Evolutionary conservation across 1,139 yeast genomes (phyloP).

Genomic region (Geotrichum histeridarum): DNA sequence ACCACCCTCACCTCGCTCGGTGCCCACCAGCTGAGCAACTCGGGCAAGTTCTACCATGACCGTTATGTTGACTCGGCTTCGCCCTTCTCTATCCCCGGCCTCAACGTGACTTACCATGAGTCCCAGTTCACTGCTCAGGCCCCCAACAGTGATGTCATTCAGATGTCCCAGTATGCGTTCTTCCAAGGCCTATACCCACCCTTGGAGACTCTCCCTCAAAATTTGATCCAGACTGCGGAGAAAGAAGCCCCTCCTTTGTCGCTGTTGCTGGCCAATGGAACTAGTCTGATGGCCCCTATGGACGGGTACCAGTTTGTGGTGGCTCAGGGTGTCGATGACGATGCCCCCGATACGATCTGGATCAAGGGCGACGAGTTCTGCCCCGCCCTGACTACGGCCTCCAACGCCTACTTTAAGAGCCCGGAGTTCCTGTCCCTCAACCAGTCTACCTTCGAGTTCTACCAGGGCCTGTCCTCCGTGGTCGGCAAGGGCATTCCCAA

Average conservation of each 20-base stretch:
- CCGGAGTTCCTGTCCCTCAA: constrained; percentile 34
- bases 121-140: constrained; percentile 37
- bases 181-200: constrained; percentile 47
- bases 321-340: constrained; percentile 36
- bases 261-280: constrained; percentile 39
- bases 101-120: constrained; percentile 32
- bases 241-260: constrained; percentile 24
- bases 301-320: constrained; percentile 45
- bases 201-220: constrained; percentile 27
- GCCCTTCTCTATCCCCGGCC: constrained; percentile 28
- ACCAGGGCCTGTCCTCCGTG: constrained; percentile 33
- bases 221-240: constrained; percentile 14
- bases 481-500: constrained; percentile 26
- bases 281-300: constrained; percentile 37
- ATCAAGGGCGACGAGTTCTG: constrained; percentile 42
- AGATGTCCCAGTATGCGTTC: constrained; percentile 41
- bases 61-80: constrained; percentile 40
- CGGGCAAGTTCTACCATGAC: constrained; percentile 40
- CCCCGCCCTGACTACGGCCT: constrained; percentile 36
- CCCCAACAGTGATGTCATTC: constrained; percentile 37
- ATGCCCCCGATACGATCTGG: constrained; percentile 40
- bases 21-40: constrained; percentile 35
- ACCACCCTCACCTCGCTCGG: constrained; percentile 42
- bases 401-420: constrained; percentile 31
- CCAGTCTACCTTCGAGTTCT: constrained; percentile 37